Percentiles rank a stretch among this genome's conserved stretches.
These are phyloP conservation scores for Backusella morwellensis DNA, from an alignment of 192 early-diverging fungal species.

Conservation along the genomic window DNA sequence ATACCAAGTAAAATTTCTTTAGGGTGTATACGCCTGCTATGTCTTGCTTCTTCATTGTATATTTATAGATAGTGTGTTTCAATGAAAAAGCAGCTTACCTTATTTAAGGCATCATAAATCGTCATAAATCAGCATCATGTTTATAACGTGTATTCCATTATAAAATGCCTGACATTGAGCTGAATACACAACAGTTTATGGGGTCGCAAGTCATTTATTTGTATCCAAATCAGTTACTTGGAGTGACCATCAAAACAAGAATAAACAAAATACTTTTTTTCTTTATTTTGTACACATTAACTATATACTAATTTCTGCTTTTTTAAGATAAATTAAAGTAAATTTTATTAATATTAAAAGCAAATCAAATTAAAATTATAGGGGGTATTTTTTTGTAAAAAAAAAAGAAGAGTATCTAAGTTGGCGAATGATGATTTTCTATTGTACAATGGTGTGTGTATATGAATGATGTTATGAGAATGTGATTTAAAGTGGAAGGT, in stretches of 20 bases:
- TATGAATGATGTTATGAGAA: background rate
- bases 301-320: background rate
- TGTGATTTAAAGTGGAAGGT: background rate
- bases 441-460: slow-evolving; percentile 6
- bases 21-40: background rate
- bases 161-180: background rate
- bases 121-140: too few species aligned
- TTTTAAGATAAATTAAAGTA: background rate
- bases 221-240: background rate
- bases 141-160: too few species aligned
- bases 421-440: background rate
- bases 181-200: background rate
- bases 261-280: background rate
- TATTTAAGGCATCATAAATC: too few species aligned
- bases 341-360: slow-evolving; percentile 6
- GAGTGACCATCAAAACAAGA: background rate
- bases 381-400: background rate
- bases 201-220: background rate
- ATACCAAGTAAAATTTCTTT: background rate
- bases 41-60: too few species aligned
- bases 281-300: background rate
- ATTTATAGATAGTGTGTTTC: too few species aligned
- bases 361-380: background rate
- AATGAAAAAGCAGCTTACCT: too few species aligned
- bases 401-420: background rate